Conservation (phyloP, 1,139 yeast genomes). For the Kodamaea sp. region DNA sequence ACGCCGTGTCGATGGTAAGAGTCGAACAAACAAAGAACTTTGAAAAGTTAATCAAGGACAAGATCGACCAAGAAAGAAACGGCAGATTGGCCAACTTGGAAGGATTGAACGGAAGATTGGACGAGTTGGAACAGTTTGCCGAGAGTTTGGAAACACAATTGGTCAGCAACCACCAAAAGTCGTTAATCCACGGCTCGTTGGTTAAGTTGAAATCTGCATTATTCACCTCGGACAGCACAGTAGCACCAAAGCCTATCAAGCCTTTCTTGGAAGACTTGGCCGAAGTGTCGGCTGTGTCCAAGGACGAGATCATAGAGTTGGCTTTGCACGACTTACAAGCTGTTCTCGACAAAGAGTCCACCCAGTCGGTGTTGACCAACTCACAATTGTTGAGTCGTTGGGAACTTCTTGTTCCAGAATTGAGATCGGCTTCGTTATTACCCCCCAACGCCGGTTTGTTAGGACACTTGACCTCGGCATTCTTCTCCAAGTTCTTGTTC, state of each 20-base stretch:
- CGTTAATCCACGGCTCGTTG: constrained; percentile 58
- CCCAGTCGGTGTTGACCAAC: constrained; percentile 58
- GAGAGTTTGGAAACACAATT: constrained; percentile 59
- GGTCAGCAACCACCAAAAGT: constrained; percentile 54
- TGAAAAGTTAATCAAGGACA: constrained; percentile 60
- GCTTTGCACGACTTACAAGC: constrained; percentile 41
- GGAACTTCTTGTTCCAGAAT: constrained; percentile 78
- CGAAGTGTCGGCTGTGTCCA: constrained; percentile 39
- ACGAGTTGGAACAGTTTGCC: constrained; percentile 60
- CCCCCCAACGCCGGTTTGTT: constrained; percentile 96
- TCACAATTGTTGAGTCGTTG: constrained; percentile 75
- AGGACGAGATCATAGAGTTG: constrained; percentile 43
- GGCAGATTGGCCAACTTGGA: constrained; percentile 75
- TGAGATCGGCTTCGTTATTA: constrained; percentile 81
- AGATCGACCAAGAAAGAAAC: constrained; percentile 77
- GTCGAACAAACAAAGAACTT: constrained; percentile 73
- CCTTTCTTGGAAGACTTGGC: constrained; percentile 52
- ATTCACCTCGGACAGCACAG: constrained; percentile 25
- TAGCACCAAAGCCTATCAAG: constrained; percentile 34
- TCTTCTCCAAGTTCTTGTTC: constrained; percentile 76
- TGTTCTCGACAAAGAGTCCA: constrained; percentile 50
- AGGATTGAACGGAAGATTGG: constrained; percentile 58
- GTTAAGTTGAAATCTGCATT: constrained; percentile 54
- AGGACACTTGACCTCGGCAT: constrained; percentile 80
- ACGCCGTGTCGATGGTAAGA: constrained; percentile 71